Evolutionary conservation across 192 early-diverging fungal species (phyloP).

Genomic region (Backusella circina): DNA sequence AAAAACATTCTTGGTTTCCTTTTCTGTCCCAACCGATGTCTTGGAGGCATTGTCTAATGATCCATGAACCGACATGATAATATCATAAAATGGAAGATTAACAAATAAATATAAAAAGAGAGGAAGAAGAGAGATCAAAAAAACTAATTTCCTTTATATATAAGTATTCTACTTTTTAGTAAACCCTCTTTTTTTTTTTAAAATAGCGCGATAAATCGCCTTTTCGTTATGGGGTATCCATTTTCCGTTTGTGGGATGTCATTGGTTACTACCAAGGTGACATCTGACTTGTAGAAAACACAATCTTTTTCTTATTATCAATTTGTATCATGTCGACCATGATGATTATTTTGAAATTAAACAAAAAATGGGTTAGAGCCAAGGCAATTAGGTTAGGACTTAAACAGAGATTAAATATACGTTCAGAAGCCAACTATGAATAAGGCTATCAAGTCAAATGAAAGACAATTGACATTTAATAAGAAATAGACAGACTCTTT

Average conservation of each 20-base stretch:
- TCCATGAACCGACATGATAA: not conserved
- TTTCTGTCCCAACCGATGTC: not conserved
- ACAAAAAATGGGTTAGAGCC: too few relatives aligned
- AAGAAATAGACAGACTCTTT: too few relatives aligned
- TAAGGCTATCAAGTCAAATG: too few relatives aligned
- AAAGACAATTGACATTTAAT: too few relatives aligned
- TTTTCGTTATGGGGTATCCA: not conserved
- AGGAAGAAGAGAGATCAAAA: not conserved
- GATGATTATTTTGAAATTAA: too few relatives aligned
- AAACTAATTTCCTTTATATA: not conserved
- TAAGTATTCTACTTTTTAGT: not conserved
- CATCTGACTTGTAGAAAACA: not conserved
- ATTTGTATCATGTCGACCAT: too few relatives aligned
- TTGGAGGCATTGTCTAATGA: not conserved
- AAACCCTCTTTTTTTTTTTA: not conserved
- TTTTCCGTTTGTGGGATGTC: not conserved
- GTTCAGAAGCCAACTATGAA: too few relatives aligned
- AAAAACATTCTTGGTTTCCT: not conserved
- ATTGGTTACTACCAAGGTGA: not conserved
- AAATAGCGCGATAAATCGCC: not conserved
- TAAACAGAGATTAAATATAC: too few relatives aligned
- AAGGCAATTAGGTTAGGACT: too few relatives aligned
- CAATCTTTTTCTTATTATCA: not conserved
- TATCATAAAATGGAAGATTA: not conserved
- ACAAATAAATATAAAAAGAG: not conserved